Percentiles rank a stretch among this genome's conserved stretches.
Evolutionary conservation across 352 stramenopile species (phyloP).

Genomic region (Poterioochromonas sp.): DNA sequence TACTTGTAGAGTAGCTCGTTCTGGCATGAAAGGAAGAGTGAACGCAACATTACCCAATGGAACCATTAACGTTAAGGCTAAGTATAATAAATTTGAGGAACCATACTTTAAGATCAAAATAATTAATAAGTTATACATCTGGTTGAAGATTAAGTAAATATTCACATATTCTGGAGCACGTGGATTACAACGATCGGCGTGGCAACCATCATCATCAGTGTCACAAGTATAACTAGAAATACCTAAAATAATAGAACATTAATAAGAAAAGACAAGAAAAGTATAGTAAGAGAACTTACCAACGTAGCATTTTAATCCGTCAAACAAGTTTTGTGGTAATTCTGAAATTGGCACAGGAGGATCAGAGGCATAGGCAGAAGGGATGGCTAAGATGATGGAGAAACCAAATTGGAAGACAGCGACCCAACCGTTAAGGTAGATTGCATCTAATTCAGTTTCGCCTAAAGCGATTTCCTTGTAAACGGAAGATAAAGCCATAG

Average conservation of each 20-base stretch:
- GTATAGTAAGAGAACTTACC: constrained; percentile 67
- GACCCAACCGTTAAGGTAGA: constrained; percentile 94
- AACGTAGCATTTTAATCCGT: constrained; percentile 83
- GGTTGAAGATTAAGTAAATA: constrained; percentile 81
- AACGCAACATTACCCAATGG: constrained; percentile 76
- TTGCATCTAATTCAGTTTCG: constrained; percentile 76
- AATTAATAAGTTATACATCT: constrained; percentile 86
- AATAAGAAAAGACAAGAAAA: too few species aligned
- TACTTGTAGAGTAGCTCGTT: neutral
- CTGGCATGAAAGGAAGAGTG: constrained; percentile 21
- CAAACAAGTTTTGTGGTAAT: constrained; percentile 61
- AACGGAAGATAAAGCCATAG: constrained; percentile 88
- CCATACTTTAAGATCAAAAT: constrained; percentile 93
- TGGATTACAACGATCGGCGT: constrained; percentile 72
- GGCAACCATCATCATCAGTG: constrained; percentile 23
- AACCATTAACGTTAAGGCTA: constrained; percentile 90
- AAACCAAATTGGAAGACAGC: constrained; percentile 86
- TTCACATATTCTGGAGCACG: constrained; percentile 79
- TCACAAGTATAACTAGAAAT: neutral
- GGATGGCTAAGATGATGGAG: constrained; percentile 75
- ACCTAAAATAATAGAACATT: too few species aligned
- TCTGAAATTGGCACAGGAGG: constrained; percentile 23
- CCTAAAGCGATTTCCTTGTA: constrained; percentile 92
- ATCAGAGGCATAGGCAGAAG: constrained; percentile 58
- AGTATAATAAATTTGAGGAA: constrained; percentile 83